Base-by-base conservation (phyloP, 1,284 basidiomycete genomes). In the Boletus sp. region DNA sequence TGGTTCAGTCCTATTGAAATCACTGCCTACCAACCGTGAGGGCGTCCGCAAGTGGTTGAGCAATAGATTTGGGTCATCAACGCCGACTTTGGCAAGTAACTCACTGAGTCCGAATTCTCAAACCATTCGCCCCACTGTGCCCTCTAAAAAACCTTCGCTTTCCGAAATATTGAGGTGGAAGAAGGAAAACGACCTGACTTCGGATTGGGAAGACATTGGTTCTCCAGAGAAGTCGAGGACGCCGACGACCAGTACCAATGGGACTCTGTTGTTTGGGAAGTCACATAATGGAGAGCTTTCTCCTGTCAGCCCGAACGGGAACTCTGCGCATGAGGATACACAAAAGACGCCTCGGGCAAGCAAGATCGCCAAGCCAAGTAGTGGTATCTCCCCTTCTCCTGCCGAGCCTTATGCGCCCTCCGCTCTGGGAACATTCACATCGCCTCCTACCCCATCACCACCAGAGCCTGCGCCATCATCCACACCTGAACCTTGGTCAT, bases 21-120 rank as follows among this genome's bases (percentile, higher is more conserved):
- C 65, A 3, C 69, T 89, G 45, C 87, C 87, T 0, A 85, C 77
- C 62, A 86, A 78, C 14, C 72, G 84, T 13, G 81, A 85, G 44
- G 86, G 80, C 20, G 84, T 89, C 25, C 84, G 80, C 65, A 84
- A 84, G 59, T 90, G 87, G 87, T 65, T 88, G 39, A 82, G 71
- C 50, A 78, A 76, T 50, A 78, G 77, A 57, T 76, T 77, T 48
- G 70, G 75, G 17, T 66, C 74, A 3, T 69, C 71, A 17, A 68
- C 73, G 3, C 67, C 72, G 9, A 63, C 76, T 32, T 62, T 73
- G 32, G 66, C 67, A 22, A 67, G 72, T 6, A 60, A 61, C 22
- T 57, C 70, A 5, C 61, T 70, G 29, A 56, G 63, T 22, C 58
- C 69, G 22, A 58, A 66, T 14, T 65, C 68, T n/a, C 58, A 55